A percentile compares a stretch with the other conserved stretches of the same genome.
Conservation (phyloP, 2,329 filamentous ascomycete genomes). For the Neofusicoccum cordaticola region DNA sequence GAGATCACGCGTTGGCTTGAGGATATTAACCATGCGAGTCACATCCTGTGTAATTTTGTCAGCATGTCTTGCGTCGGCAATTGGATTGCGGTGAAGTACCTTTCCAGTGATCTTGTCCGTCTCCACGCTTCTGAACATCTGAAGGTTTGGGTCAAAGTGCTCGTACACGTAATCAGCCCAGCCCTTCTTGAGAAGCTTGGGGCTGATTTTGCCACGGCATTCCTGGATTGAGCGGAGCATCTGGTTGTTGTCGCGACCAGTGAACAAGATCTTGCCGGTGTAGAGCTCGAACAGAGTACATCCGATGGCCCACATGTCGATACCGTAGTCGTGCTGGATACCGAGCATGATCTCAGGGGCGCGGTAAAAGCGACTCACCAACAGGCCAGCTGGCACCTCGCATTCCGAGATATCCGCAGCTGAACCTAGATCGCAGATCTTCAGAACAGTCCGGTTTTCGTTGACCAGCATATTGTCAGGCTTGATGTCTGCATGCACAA, state of each 20-base stretch:
- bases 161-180: slow-evolving; percentile 60
- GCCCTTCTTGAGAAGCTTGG: slow-evolving; percentile 82
- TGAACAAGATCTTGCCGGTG: slow-evolving; percentile 96
- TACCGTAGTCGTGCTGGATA: slow-evolving; percentile 90
- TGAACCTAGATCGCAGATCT: slow-evolving; percentile 96
- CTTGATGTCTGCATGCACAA: slow-evolving; percentile 94
- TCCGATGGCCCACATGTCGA: slow-evolving; percentile 97
- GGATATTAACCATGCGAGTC: slow-evolving; percentile 65
- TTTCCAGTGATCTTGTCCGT: slow-evolving; percentile 84
- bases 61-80: slow-evolving; percentile 19
- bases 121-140: slow-evolving; percentile 82
- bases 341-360: slow-evolving; percentile 81
- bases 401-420: slow-evolving; percentile 84
- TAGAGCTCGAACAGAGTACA: slow-evolving; percentile 97
- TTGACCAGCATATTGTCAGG: slow-evolving; percentile 96
- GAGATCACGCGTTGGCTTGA: slow-evolving; percentile 67
- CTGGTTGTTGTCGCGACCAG: slow-evolving; percentile 93
- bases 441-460: slow-evolving; percentile 77
- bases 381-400: slow-evolving; percentile 80
- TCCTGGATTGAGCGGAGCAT: slow-evolving; percentile 98
- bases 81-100: slow-evolving; percentile 21
- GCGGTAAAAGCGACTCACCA: slow-evolving; percentile 95
- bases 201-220: slow-evolving; percentile 85
- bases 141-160: slow-evolving; percentile 75
- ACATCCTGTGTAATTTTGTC: slow-evolving; percentile 53